A percentile compares a stretch with the other conserved stretches of the same genome.
phyloP scores from a whole-genome alignment of 768 basidiomycete species.

The Strobilomyces echinocephalus region DNA sequence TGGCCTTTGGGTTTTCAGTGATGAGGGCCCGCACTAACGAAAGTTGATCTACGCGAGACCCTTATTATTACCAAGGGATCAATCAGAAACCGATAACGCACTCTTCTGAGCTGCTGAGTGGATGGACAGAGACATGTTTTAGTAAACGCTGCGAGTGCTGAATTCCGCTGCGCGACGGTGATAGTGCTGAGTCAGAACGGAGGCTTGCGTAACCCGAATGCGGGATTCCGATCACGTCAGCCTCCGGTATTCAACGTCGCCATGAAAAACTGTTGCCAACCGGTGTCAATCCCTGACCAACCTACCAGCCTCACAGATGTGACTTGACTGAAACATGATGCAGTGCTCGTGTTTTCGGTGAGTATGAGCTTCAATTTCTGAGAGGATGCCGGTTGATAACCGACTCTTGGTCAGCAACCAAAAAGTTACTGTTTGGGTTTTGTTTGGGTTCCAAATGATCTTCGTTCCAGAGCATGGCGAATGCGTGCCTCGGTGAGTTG shows the following conservation, averaged over 20 bases:
- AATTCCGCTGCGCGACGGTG: not conserved
- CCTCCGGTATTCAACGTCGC: not conserved
- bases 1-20: slow-evolving; percentile 53
- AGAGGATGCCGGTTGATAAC: not conserved
- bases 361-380: no score
- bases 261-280: not conserved
- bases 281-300: not conserved
- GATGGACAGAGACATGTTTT: slow-evolving; percentile 41
- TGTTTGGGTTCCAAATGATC: not conserved
- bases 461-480: slow-evolving; percentile 1
- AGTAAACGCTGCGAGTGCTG: not conserved
- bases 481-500: not conserved
- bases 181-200: not conserved
- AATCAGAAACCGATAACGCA: slow-evolving; percentile 17
- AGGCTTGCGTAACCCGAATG: slow-evolving; percentile 22
- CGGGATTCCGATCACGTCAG: slow-evolving; percentile 14
- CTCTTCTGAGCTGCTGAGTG: slow-evolving; percentile 72
- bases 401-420: not conserved
- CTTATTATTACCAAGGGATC: not conserved
- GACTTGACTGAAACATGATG: not conserved
- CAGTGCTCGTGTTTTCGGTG: not conserved
- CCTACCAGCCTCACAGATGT: not conserved
- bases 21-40: slow-evolving; percentile 65
- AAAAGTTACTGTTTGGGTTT: no score
- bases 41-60: slow-evolving; percentile 52